Base-by-base conservation (phyloP, 148 eudicot species). In the Heliamphora exappendiculata region DNA sequence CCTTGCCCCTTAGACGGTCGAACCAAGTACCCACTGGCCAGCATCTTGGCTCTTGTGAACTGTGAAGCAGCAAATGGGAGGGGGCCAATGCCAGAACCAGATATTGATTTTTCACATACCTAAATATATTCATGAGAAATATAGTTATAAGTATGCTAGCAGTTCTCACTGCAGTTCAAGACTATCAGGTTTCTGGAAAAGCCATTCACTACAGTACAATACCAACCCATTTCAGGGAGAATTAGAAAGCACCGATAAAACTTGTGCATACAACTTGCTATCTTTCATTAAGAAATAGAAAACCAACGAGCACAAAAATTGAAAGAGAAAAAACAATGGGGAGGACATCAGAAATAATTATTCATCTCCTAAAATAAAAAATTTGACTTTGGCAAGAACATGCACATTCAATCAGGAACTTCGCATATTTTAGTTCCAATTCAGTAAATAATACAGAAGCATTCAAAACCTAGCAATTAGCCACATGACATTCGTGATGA, bases 1-100 rank as follows among this genome's bases (percentile, higher is more conserved):
- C 87, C 85, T 34, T 85, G 83, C 19, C 83, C 87, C 14, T 82
- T 83, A 73, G 83, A 82, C 37, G 87, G 85, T 57, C 87, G 80
- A 65, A 85, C 76, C 13, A 85, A 65, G 64, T 82, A 82, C n/a
- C 87, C 87, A 75, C 87, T 79, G 17, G 87, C 81, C 70, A 82
- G 79, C 79, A 79, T 82, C 50, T 85, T 82, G 0, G 81, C 83
- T 80, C 87, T 80, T 47, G 64, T 82, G 76, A 85, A 81, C 68
- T 78, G 59, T 64, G 87, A 31, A 74, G 57, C 73, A 45, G 24
- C 82, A 19, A 80, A 50, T 17, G 83, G 82, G 77, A 44, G 69
- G 4, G 84, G 78, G 57, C 85, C 81, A 70, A 37, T 51, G 47
- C 37, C 55, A 45, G 55, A 69, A 69, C 26, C 70, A n/a, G 73